Evolutionary conservation across 2,329 filamentous ascomycete species (phyloP).

Genomic region (Daldinia eschscholtzii): DNA sequence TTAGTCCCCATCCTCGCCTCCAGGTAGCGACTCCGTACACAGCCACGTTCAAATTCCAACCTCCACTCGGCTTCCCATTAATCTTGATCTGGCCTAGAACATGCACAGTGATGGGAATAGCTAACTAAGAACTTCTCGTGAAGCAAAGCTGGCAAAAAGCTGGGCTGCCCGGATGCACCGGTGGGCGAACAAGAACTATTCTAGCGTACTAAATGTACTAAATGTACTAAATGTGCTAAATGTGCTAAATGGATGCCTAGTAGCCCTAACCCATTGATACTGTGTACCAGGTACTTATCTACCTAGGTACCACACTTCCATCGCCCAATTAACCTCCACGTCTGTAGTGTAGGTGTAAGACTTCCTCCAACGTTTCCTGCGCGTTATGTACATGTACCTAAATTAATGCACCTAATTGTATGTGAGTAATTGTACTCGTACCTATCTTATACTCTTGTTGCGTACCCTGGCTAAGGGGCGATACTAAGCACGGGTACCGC

Average conservation of each 20-base stretch:
- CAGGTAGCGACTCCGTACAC: slow-evolving; percentile 30
- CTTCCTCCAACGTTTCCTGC: too few species aligned
- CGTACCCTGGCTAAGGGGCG: slow-evolving; percentile 37
- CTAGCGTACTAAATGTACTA: background rate
- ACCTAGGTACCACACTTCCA: background rate
- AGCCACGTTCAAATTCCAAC: slow-evolving; percentile 35
- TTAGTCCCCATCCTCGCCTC: slow-evolving; percentile 33
- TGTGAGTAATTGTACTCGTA: background rate
- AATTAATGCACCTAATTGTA: background rate
- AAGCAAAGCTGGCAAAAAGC: background rate
- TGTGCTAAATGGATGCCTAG: background rate
- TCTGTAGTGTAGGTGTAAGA: background rate
- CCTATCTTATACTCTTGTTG: slow-evolving; percentile 18
- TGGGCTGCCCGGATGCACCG: slow-evolving; percentile 9
- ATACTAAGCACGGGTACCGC: slow-evolving; percentile 31
- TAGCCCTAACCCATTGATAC: slow-evolving; percentile 11
- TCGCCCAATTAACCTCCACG: too few species aligned
- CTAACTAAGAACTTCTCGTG: background rate
- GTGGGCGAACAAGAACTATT: slow-evolving; percentile 2
- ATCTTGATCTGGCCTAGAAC: slow-evolving; percentile 36
- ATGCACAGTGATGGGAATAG: slow-evolving; percentile 30
- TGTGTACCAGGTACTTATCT: background rate
- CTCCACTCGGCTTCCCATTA: slow-evolving; percentile 9
- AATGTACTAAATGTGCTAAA: background rate
- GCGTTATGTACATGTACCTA: background rate